Evolutionary conservation across 2,329 filamentous ascomycete genomes (phyloP).

Genomic region (Scytalidium sp.): DNA sequence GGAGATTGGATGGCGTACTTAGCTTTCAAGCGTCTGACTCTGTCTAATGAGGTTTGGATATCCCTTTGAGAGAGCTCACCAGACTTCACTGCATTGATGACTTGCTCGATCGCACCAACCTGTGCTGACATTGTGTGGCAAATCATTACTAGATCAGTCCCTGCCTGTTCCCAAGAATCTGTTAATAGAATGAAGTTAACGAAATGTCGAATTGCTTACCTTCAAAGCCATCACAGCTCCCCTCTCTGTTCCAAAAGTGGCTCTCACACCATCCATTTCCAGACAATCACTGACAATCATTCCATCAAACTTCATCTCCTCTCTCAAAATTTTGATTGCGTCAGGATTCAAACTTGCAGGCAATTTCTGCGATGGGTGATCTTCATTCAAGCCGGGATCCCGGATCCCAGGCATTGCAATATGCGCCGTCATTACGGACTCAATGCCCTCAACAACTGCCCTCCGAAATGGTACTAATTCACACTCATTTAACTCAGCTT

Average conservation of each 20-base stretch:
- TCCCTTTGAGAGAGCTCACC: conserved; percentile 29
- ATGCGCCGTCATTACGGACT: conserved; percentile 42
- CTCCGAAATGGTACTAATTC: conserved; percentile 41
- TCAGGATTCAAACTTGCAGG: conserved; percentile 37
- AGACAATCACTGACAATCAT: conserved; percentile 42
- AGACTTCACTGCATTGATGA: conserved; percentile 33
- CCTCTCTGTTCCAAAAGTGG: conserved; percentile 36
- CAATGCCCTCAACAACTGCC: conserved; percentile 36
- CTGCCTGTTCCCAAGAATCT: conserved; percentile 23
- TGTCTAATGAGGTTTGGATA: conserved; percentile 31
- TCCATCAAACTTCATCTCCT: conserved; percentile 39
- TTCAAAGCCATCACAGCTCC: conserved; percentile 37
- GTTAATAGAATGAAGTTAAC: not conserved
- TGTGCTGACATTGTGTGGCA: conserved; percentile 40
- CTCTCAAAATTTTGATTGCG: conserved; percentile 34
- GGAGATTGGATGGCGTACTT: conserved; percentile 19
- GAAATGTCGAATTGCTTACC: conserved; percentile 7
- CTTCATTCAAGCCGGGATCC: conserved; percentile 2
- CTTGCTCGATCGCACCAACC: conserved; percentile 34
- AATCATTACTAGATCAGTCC: conserved; percentile 42
- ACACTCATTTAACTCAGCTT: conserved; percentile 34
- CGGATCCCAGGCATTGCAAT: conserved; percentile 34
- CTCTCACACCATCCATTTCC: conserved; percentile 40
- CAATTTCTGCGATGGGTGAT: conserved; percentile 16
- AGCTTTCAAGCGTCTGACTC: conserved; percentile 33